Evolutionary conservation across 2,329 filamentous ascomycete genomes (phyloP), one percentile per base, ranked within the genome.

Genomic region (Exophiala xenobiotica): DNA sequence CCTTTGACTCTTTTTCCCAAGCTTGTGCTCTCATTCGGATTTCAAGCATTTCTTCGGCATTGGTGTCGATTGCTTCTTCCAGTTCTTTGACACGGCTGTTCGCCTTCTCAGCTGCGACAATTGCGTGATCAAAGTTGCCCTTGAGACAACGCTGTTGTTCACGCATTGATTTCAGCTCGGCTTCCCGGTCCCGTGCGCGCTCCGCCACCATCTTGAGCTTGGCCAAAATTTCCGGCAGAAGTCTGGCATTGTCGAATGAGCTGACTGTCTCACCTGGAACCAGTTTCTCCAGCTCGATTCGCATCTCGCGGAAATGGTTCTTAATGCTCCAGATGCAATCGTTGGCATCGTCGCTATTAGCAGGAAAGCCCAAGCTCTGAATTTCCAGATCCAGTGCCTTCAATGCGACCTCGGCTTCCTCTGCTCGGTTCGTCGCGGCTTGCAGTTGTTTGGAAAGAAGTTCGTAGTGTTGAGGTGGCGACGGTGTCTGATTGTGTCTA

Each of bases 21-120:
- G 67, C 65, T 53, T 73, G 70, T 57, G 71, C 67, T 39, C 67
- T 64, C 63, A 74, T 72, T 37, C 72, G 64, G n/a, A 68, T 66
- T 38, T 73, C 68, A 4, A 74, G 63, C 65, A 75, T 71, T 46
- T 76, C 72, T 18, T 70, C 65, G 4, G 71, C 68, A n/a, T 72
- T 70, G n/a, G 67, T 65, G 27, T 71, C 67, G 26, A 70, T 66
- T 1, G 65, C 63, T 8, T 68, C 63, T 55, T 75, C 71, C 4
- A 75, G 60, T 8, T 65, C 65, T 9, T 60, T 58, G 37, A 71
- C 66, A 45, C 69, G 70, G 20, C 63, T 64, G 22, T 63, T 64
- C 4, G 68, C 66, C 14, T 65, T 63, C 44, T 74, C 69, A 24
- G 70, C 66, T 16, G 69, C 65, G 26, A 64, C 49, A 16, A 74